These are phyloP conservation scores for Calamus simplicifolius DNA, from an alignment of 176 grass and related monocot species.

Conservation along the genomic window DNA sequence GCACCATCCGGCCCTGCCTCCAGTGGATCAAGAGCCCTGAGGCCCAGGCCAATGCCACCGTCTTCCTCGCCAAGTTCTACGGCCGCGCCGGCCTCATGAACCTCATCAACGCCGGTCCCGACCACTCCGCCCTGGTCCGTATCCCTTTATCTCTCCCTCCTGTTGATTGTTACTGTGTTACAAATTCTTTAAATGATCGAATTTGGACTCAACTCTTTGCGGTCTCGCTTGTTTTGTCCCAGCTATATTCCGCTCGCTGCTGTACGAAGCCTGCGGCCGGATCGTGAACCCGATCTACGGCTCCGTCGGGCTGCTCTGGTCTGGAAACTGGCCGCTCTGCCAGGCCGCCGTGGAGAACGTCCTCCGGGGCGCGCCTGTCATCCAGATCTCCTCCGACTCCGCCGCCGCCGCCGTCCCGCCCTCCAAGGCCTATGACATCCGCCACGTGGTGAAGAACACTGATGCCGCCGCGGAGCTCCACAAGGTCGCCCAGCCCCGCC, in stretches of 20 bases:
- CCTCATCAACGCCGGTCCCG: slow-evolving; percentile 23
- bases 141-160: neutral
- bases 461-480: slow-evolving; percentile 19
- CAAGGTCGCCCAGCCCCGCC: slow-evolving; percentile 20
- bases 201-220: too few relatives aligned
- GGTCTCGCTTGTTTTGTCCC: neutral
- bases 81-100: slow-evolving; percentile 34
- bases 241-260: slow-evolving; percentile 33
- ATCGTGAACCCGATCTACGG: slow-evolving; percentile 30
- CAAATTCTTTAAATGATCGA: too few relatives aligned
- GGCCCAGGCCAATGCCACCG: slow-evolving; percentile 29
- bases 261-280: slow-evolving; percentile 34
- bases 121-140: slow-evolving; percentile 21
- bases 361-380: slow-evolving; percentile 20
- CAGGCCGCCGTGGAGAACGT: slow-evolving; percentile 28
- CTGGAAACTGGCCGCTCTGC: slow-evolving; percentile 26
- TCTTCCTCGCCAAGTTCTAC: slow-evolving; percentile 49
- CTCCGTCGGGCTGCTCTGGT: slow-evolving; percentile 36
- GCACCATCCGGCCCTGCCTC: slow-evolving; percentile 27
- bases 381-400: slow-evolving; percentile 5
- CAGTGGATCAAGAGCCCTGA: slow-evolving; percentile 37
- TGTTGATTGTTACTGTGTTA: too few relatives aligned
- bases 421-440: slow-evolving; percentile 28
- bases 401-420: slow-evolving; percentile 13
- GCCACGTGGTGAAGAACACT: slow-evolving; percentile 20